Conservation (phyloP, 495 filamentous ascomycete species). For the Ascobolus immersus region DNA sequence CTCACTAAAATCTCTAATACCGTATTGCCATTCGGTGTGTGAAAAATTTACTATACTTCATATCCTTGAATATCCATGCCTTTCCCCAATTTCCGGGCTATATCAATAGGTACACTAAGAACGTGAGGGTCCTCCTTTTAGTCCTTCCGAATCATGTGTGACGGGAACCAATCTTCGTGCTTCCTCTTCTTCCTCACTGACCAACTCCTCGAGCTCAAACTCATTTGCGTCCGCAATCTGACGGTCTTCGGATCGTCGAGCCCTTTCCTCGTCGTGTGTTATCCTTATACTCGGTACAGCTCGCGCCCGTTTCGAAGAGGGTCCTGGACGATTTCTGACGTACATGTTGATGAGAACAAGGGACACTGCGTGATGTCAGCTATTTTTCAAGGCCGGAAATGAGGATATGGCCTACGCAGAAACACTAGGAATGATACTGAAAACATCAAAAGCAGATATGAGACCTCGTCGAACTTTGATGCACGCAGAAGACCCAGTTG, state of each 20-base stretch:
- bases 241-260: neutral
- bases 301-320: neutral
- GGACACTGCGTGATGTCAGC: neutral
- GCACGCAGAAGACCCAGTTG: neutral
- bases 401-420: constrained; percentile 40
- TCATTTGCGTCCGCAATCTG: constrained; percentile 57
- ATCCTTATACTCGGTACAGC: no score
- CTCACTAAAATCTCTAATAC: no score
- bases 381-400: constrained; percentile 3
- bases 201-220: constrained; percentile 73
- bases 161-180: no score
- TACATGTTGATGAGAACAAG: neutral
- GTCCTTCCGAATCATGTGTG: no score
- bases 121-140: no score
- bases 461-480: constrained; percentile 71
- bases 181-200: constrained; percentile 52
- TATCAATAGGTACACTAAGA: no score
- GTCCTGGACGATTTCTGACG: neutral
- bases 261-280: neutral
- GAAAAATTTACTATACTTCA: no score
- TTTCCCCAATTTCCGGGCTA: no score
- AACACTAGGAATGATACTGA: constrained; percentile 75
- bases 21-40: no score
- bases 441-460: constrained; percentile 75
- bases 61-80: no score